A percentile compares a stretch with the other conserved stretches of the same genome.
These are phyloP conservation scores for Alternaria hordeiaustralica DNA, from an alignment of 2,329 filamentous ascomycete genomes.

Conservation along the genomic window DNA sequence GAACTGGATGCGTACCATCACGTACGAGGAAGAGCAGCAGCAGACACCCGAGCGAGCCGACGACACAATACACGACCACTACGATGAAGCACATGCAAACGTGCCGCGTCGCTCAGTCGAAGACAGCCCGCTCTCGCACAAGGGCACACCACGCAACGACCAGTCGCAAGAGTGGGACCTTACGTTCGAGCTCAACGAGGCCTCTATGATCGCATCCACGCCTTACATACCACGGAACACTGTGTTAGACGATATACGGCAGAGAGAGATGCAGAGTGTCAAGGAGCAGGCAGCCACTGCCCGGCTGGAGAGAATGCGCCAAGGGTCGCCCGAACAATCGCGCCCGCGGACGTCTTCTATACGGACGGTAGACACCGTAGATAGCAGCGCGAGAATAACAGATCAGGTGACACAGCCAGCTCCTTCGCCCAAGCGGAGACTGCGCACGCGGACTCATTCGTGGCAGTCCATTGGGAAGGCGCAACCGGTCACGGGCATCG, in stretches of 20 bases:
- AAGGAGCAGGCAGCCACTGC: slow-evolving; percentile 43
- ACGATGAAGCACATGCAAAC: slow-evolving; percentile 38
- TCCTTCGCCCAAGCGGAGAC: slow-evolving; percentile 14
- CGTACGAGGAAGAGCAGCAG: slow-evolving; percentile 30
- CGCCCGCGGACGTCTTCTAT: slow-evolving; percentile 23
- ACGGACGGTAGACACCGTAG: slow-evolving; percentile 7
- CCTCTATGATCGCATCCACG: slow-evolving; percentile 57
- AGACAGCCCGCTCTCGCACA: slow-evolving; percentile 51
- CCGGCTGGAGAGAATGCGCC: slow-evolving; percentile 35
- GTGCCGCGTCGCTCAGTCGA: slow-evolving; percentile 51
- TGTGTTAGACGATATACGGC: slow-evolving; percentile 52
- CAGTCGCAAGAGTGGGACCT: slow-evolving; percentile 41
- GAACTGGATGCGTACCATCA: slow-evolving; percentile 54
- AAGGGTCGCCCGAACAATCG: slow-evolving; percentile 39
- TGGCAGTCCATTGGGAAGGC: slow-evolving; percentile 41
- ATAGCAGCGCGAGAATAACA: slow-evolving; percentile 7
- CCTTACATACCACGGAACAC: slow-evolving; percentile 53
- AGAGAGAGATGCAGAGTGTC: slow-evolving; percentile 50
- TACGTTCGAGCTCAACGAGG: slow-evolving; percentile 54
- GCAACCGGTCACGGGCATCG: slow-evolving; percentile 32
- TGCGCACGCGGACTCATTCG: slow-evolving; percentile 36
- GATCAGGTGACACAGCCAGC: slow-evolving; percentile 8
- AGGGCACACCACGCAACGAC: slow-evolving; percentile 37
- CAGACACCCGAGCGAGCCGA: slow-evolving; percentile 23
- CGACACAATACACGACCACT: slow-evolving; percentile 17